A percentile compares a stretch with the other conserved stretches of the same genome.
Evolutionary conservation across 768 basidiomycete species (phyloP).

Genomic region (Lentinula boryana): DNA sequence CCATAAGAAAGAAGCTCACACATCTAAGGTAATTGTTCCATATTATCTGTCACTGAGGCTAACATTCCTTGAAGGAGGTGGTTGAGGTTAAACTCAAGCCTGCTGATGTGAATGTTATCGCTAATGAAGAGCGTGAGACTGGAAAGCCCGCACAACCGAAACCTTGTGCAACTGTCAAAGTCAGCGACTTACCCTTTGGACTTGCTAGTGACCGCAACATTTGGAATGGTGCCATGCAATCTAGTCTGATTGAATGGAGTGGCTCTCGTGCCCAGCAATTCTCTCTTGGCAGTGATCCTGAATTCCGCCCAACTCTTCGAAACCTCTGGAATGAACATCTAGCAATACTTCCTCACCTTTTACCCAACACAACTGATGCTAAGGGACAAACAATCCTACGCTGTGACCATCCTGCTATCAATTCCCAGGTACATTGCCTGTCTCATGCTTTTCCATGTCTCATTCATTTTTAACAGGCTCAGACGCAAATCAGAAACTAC

Average conservation of each 20-base stretch:
- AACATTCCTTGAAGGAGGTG: background rate
- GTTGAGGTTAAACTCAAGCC: background rate
- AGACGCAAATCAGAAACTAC: background rate
- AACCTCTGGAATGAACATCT: background rate
- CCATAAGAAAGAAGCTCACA: background rate
- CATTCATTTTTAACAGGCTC: constrained; percentile 1
- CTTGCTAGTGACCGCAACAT: background rate
- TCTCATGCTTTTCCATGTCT: background rate
- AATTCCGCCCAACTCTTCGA: background rate
- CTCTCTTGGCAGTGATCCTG: background rate
- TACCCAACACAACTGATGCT: background rate
- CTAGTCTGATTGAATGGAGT: background rate
- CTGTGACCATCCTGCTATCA: constrained; percentile 3
- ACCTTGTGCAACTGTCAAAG: too few relatives aligned
- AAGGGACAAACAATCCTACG: background rate
- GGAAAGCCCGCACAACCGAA: background rate
- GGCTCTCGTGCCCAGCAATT: background rate
- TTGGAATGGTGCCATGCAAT: background rate
- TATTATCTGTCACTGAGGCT: background rate
- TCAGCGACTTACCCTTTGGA: background rate
- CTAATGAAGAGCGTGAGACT: background rate
- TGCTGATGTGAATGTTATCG: constrained; percentile 3
- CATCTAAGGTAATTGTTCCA: background rate
- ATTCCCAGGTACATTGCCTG: background rate
- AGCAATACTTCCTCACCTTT: background rate